Conservation (phyloP, 2,329 filamentous ascomycete species). For the Aspergillus phoenicis region DNA sequence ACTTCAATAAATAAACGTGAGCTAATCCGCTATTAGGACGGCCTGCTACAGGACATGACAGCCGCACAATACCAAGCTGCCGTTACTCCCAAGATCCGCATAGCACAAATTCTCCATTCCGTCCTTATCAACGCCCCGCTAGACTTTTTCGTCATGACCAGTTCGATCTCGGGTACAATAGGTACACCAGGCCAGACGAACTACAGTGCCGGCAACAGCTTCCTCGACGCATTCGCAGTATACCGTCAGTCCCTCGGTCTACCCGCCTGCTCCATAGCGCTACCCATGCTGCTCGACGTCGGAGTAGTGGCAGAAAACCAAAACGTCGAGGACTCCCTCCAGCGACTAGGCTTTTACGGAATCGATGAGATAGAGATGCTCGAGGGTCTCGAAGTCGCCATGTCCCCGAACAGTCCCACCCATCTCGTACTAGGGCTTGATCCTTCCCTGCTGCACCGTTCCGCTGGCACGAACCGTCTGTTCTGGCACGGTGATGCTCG, state of each 20-base stretch:
- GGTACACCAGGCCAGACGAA: neutral
- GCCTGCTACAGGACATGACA: neutral
- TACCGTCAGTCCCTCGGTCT: neutral
- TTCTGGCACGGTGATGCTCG: constrained; percentile 5
- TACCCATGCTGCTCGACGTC: constrained; percentile 6
- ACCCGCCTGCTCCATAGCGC: constrained; percentile 27
- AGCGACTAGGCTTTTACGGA: constrained; percentile 40
- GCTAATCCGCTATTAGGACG: neutral
- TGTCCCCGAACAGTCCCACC: constrained; percentile 6
- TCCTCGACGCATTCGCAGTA: neutral
- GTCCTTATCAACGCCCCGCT: neutral
- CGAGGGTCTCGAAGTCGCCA: constrained; percentile 25
- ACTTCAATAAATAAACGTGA: too few species aligned
- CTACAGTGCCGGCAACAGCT: neutral
- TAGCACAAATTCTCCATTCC: neutral
- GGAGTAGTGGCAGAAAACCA: constrained; percentile 31
- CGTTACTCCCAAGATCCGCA: neutral
- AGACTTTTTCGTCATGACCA: neutral
- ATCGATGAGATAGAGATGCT: constrained; percentile 38
- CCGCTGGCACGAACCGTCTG: neutral
- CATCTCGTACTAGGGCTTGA: constrained; percentile 5
- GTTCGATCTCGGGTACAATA: neutral
- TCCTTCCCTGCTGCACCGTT: neutral
- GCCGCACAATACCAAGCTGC: neutral
- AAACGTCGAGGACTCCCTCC: constrained; percentile 39